Evolutionary conservation across 2,329 filamentous ascomycete species (phyloP).

Genomic region (Fusarium pseudonygamai): DNA sequence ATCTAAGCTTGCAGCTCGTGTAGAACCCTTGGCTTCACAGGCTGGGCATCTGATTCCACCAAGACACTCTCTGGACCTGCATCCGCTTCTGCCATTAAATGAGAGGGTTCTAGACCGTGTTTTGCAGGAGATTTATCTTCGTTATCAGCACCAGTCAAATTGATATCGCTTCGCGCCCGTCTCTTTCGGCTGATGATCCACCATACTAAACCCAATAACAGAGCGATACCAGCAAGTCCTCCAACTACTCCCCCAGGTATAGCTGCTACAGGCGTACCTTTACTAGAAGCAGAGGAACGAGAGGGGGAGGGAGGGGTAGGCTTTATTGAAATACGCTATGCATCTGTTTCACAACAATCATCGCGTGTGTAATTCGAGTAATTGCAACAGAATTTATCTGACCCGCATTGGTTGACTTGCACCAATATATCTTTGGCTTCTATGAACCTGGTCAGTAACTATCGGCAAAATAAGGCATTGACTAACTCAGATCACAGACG

Average conservation of each 20-base stretch:
- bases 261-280: accelerated
- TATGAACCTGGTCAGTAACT: accelerated
- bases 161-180: neutral
- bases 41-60: neutral
- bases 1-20: neutral
- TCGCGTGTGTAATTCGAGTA: accelerated
- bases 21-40: neutral
- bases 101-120: neutral
- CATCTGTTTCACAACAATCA: neutral
- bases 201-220: neutral
- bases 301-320: neutral
- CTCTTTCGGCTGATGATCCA: accelerated
- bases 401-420: neutral
- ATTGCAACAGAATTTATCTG: neutral
- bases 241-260: neutral
- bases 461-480: accelerated
- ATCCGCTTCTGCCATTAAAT: neutral
- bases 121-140: accelerated
- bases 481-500: neutral
- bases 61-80: neutral
- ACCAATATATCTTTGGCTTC: neutral
- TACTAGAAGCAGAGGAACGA: accelerated
- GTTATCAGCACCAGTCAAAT: accelerated
- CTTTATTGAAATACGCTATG: neutral
- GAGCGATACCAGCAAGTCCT: accelerated